Evolutionary conservation across 805 yeast genomes (phyloP), one percentile per base, ranked within the genome.

Genomic region (Lipomyces spencermartinsiae): DNA sequence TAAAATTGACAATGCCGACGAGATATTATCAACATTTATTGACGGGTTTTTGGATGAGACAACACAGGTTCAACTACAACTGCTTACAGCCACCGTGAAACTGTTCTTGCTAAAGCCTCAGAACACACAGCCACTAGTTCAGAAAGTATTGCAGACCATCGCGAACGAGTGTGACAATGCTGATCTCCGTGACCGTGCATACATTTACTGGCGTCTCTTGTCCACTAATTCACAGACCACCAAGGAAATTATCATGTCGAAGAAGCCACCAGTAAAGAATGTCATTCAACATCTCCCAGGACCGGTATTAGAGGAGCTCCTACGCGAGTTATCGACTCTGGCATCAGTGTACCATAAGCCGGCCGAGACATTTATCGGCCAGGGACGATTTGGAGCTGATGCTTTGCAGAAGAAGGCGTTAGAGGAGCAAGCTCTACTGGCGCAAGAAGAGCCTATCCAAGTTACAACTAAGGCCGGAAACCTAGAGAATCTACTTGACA

Each of bases 261-360:
- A 84, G 69, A 80, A 91, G 65, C 97, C 97, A 12, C 85, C 87
- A 9, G 86, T 95, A 67, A 85, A 86, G 57, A 84, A 92, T 1
- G 89, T 93, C 1, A 86, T 93, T 37, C 89, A 92, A 55, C 79
- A 83, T 22, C 89, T 93, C 74, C 87, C 92, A 54, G 89, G 91
- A 0, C 83, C 82, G 29, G 82, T 92, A 4, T 83, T 93, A 66
- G 86, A 88, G 55, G 89, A 87, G 70, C 83, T 95, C 61, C 76
- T 94, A 37, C 76, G 81, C n/a, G 97, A 94, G 76, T 80, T 94
- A 65, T 88, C 96, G 2, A 89, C 95, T 8, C 83, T 95, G 69
- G 89, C 97, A 51, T 92, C 98, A 0, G 95, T 95, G 1, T 92
- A 92, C 76, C 96, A 90, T 78, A 90, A 89, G 76, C 97, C 98